phyloP scores from a whole-genome alignment of 2,329 filamentous ascomycete species.

The Colletotrichum sidae region DNA sequence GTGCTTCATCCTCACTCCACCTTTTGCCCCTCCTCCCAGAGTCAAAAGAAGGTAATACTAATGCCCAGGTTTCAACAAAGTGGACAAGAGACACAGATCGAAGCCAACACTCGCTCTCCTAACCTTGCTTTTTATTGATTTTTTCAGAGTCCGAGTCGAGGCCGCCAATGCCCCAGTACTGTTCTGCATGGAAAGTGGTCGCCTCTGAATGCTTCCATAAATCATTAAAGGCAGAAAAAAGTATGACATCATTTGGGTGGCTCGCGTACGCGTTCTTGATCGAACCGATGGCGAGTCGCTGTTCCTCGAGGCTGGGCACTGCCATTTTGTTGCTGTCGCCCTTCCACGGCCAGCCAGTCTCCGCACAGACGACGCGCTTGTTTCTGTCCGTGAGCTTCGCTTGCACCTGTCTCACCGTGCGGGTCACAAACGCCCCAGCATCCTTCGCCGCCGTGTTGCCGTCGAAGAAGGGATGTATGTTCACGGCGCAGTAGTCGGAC shows the following conservation, averaged over 20 bases:
- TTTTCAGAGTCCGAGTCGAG: conserved; percentile 36
- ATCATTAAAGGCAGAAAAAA: conserved; percentile 86
- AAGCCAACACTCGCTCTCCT: no score
- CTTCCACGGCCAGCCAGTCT: conserved; percentile 85
- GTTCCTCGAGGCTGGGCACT: conserved; percentile 76
- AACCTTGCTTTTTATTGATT: no score
- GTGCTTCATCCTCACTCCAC: no score
- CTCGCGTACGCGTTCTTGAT: conserved; percentile 70
- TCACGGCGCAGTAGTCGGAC: conserved; percentile 84
- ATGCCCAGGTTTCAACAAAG: no score
- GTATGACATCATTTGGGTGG: conserved; percentile 66
- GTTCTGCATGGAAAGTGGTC: conserved; percentile 76
- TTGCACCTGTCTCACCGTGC: conserved; percentile 61
- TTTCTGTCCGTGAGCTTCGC: conserved; percentile 52
- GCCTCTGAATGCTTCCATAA: conserved; percentile 77
- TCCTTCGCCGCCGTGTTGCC: conserved; percentile 65
- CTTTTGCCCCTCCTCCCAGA: no score
- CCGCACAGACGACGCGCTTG: conserved; percentile 79
- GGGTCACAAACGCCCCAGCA: conserved; percentile 75
- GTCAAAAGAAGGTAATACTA: no score
- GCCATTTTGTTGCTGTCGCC: conserved; percentile 75
- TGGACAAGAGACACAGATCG: no score
- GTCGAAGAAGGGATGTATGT: conserved; percentile 89
- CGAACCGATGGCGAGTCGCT: conserved; percentile 72
- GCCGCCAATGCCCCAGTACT: conserved; percentile 76